Base-by-base conservation (phyloP, 805 yeast species). In the Saccharomycopsis malanga region DNA sequence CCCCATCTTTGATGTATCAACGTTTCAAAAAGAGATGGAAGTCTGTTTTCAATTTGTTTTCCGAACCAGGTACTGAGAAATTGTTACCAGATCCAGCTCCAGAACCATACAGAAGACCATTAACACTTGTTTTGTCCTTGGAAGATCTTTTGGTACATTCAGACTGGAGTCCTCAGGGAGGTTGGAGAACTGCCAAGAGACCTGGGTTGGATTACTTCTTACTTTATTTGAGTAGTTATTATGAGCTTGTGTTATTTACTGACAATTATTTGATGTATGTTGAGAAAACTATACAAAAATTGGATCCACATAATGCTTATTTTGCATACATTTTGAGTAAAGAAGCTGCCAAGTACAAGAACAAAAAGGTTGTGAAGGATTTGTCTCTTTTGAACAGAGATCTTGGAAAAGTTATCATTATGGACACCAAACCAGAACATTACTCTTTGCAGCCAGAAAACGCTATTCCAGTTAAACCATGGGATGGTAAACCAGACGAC, bases 161-260 rank as follows among this genome's bases (percentile, higher is more conserved):
- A 34, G 86, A 83, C 53, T 93, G 98, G 98, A 77, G 86, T 48
- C 78, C 87, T 56, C 79, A 86, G 65, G 74, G 79, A 61, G 98
- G 98, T 46, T 93, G 99, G 99, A 82, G 93, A 69, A 91, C 97
- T 14, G 98, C 96, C 25, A 93, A 93, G 73, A 87, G 99, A 71
- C 98, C 98, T 29, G 99, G 98, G 53, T 81, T 87, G 52, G 98
- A 94, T 66, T 93, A 93, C 71, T 93, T 93, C 69, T 70, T 93
- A 62, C 96, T 95, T 24, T 93, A 93, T 67, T 71, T 93, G 57
- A 85, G 96, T 5, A 95, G 87, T 68, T 91, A 88, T 71, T 93
- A 91, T 67, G 99, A 93, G 70, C 82, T 93, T 62, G 98, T 93
- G 45, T 69, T 94, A 40, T 93, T 93, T 63, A 79, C 91, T 29